These are phyloP conservation scores for Xylaria bambusicola DNA, from an alignment of 495 filamentous ascomycete species.

Conservation along the genomic window DNA sequence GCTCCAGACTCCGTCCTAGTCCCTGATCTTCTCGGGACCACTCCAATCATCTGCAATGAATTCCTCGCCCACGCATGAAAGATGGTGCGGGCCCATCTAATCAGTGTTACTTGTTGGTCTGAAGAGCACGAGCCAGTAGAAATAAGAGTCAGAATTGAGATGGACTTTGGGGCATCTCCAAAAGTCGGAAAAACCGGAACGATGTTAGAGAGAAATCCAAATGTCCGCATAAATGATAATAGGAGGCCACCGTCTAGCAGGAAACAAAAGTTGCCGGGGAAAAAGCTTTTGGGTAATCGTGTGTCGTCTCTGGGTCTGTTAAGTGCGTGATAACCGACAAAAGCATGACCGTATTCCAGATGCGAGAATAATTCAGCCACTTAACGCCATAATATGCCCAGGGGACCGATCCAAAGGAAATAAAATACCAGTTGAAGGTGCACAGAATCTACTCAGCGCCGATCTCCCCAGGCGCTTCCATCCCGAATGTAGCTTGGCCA, in stretches of 20 bases:
- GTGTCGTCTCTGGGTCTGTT: slow-evolving; percentile 32
- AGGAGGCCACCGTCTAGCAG: slow-evolving; percentile 26
- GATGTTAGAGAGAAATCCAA: not conserved
- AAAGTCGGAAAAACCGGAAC: slow-evolving; percentile 2
- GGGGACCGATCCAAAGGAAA: slow-evolving; percentile 19
- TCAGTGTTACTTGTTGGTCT: not conserved
- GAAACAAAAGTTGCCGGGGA: slow-evolving; percentile 6
- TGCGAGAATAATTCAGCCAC: slow-evolving; percentile 35
- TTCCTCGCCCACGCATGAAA: not conserved
- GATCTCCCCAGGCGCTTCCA: slow-evolving; percentile 50
- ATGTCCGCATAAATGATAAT: slow-evolving; percentile 10
- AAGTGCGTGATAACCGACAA: slow-evolving; percentile 26
- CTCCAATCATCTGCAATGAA: slow-evolving; percentile 6
- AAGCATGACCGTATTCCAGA: slow-evolving; percentile 34
- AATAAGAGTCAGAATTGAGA: slow-evolving; percentile 5
- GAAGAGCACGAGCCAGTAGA: slow-evolving; percentile 6
- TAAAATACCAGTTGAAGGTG: slow-evolving; percentile 15
- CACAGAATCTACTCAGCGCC: slow-evolving; percentile 47
- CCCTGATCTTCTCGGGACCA: not conserved
- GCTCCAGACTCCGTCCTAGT: slow-evolving; percentile 16
- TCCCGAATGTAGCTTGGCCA: slow-evolving; percentile 37
- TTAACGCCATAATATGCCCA: slow-evolving; percentile 36
- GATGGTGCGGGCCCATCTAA: not conserved
- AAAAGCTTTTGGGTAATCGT: slow-evolving; percentile 32
- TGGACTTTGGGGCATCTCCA: slow-evolving; percentile 1